Evolutionary conservation across 768 basidiomycete species (phyloP), one percentile per base, ranked within the genome.

Genomic region (Termitomyces sp.): DNA sequence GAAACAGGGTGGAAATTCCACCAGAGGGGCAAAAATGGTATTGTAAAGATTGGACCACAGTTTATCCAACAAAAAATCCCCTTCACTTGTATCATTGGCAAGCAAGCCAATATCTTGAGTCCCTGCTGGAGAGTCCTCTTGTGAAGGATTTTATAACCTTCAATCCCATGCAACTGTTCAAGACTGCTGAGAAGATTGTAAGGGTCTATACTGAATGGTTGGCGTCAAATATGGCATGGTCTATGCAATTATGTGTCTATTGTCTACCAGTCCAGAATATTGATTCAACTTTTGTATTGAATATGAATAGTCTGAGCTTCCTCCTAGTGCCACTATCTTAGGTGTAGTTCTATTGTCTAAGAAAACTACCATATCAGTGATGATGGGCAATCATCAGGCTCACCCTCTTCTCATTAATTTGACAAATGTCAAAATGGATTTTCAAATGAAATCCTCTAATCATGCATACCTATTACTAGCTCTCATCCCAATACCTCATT

Each of bases 1-100:
- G 36, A 37, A 37, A 7, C 14, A 3, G 6, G 24, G 24, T 44
- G 2, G 71, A 74, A 59, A 62, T 68, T 12, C 62, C 70, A 32
- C 71, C 71, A 0, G 16, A 52, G n/a, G 68, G 70, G 9, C 71
- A 66, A n/a, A 10, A 56, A 20, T 74, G 72, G 72, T 59, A 58
- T n/a, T 57, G 53, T 10, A 59, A 43, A 32, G 13, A 27, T 1
- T 54, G 66, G 33, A 43, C 24, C 12, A 59, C 66, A 0, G 43
- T 36, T 1, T 58, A 57, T 60, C 64, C 62, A 16, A 69, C 68
- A 16, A 73, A 72, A 33, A 62, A 60, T 0, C 57, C 58, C 0
- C 12, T 71, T 16, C 13, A 44, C n/a, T 57, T 76, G 1, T 73
- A 61, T 58, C 74, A 75, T 59, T 59, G 59, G 12, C 56, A 67